Percentiles rank a stretch among this genome's conserved stretches.
Conservation (phyloP, 108 stramenopile species). For the Pseudonitzschia delicatissima region DNA sequence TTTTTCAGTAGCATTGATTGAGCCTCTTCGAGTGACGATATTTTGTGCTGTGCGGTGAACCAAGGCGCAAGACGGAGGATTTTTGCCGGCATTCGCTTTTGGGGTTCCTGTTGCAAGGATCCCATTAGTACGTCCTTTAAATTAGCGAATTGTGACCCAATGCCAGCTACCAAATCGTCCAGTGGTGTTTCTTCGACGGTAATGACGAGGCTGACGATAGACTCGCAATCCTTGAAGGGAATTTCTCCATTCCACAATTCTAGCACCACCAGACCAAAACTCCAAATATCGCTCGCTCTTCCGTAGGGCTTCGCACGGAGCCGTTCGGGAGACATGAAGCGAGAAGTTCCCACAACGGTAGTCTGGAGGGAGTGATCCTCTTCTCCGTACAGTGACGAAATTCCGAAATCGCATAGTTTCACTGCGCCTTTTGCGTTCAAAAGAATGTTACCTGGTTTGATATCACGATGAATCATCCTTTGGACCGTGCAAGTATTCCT, state of each 20-base stretch:
- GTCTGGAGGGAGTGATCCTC: constrained; percentile 49
- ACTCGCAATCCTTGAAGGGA: constrained; percentile 56
- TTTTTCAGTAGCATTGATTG: constrained; percentile 4
- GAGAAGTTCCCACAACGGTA: constrained; percentile 85
- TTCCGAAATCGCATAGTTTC: constrained; percentile 93
- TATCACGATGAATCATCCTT: constrained; percentile 82
- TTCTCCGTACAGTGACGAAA: constrained; percentile 42
- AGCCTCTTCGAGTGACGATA: constrained; percentile 3
- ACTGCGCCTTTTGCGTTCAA: constrained; percentile 65
- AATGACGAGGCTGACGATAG: constrained; percentile 52
- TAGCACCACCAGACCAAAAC: constrained; percentile 79
- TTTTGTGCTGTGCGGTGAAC: not conserved
- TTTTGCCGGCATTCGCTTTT: constrained; percentile 11
- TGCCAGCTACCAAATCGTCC: constrained; percentile 31
- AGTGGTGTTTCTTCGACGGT: constrained; percentile 58
- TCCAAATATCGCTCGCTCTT: constrained; percentile 82
- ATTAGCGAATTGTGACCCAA: not conserved
- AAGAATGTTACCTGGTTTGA: constrained; percentile 91
- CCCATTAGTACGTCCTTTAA: constrained; percentile 39
- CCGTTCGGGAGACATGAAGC: constrained; percentile 88
- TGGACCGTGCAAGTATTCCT: constrained; percentile 81
- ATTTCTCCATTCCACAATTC: constrained; percentile 58
- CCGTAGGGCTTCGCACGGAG: constrained; percentile 74
- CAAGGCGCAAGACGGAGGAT: constrained; percentile 1
- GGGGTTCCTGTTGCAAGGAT: constrained; percentile 43